Evolutionary conservation across 768 basidiomycete genomes (phyloP).

Genomic region (Amyloporia xantha): DNA sequence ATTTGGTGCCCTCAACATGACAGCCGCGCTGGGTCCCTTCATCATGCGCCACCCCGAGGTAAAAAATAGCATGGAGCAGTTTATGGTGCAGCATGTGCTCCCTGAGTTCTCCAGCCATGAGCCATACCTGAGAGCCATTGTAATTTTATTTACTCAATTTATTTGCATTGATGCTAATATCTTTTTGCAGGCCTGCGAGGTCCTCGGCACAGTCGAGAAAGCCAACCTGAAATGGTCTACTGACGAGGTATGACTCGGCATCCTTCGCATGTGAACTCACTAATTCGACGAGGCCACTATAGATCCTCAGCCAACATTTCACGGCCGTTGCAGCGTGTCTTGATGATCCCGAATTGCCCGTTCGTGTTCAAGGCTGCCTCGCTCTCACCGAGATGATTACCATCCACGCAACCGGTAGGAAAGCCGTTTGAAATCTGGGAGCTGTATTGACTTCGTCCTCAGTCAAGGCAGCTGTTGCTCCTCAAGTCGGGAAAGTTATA

Average conservation of each 20-base stretch:
- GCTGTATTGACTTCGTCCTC: neutral
- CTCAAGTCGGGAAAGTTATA: conserved; percentile 81
- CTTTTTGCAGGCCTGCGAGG: conserved; percentile 68
- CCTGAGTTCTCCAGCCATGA: conserved; percentile 62
- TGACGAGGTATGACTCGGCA: conserved; percentile 50
- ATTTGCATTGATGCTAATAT: neutral
- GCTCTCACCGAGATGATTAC: conserved; percentile 73
- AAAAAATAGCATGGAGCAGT: conserved; percentile 68
- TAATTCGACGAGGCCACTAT: neutral
- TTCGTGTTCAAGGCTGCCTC: conserved; percentile 77
- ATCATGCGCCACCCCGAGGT: conserved; percentile 84
- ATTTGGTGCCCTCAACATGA: conserved; percentile 84
- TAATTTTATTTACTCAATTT: conserved; percentile 23
- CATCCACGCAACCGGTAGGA: conserved; percentile 54
- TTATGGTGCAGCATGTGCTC: conserved; percentile 66
- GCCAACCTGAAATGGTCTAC: conserved; percentile 60
- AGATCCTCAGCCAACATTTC: conserved; percentile 63
- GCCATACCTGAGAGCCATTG: conserved; percentile 73
- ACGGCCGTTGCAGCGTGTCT: conserved; percentile 58
- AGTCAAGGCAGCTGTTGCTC: conserved; percentile 66
- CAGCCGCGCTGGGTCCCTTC: conserved; percentile 64
- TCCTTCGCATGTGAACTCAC: no score
- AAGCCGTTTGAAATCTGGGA: neutral
- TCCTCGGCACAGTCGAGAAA: conserved; percentile 70
- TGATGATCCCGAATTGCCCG: conserved; percentile 76